These are phyloP conservation scores for Salix viminalis DNA, from an alignment of 345 rosid genomes.

Conservation along the genomic window DNA sequence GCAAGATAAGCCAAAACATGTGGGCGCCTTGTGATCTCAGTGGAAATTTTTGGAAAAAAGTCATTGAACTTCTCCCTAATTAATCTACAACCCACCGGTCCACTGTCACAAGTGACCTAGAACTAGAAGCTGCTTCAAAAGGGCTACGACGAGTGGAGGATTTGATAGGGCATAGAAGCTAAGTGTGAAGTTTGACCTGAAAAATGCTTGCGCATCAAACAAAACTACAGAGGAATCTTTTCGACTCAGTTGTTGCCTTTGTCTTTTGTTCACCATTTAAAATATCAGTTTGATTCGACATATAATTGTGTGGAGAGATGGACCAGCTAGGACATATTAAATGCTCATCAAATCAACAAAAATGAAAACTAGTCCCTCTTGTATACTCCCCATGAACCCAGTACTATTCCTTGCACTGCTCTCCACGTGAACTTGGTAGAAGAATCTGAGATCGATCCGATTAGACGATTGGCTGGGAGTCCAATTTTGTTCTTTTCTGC, in stretches of 20 bases:
- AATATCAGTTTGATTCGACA: constrained; percentile 19
- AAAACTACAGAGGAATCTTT: constrained; percentile 28
- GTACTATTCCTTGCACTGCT: constrained; percentile 16
- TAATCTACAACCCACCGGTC: not conserved
- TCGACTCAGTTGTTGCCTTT: constrained; percentile 18
- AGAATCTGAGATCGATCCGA: constrained; percentile 9
- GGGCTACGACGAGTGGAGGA: constrained; percentile 4
- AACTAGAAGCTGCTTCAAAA: not conserved
- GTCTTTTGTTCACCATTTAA: not conserved
- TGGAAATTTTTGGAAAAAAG: constrained; percentile 4
- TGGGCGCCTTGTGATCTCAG: constrained; percentile 1
- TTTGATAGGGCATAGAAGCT: constrained; percentile 4
- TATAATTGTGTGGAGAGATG: constrained; percentile 12
- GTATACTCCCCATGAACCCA: constrained; percentile 23
- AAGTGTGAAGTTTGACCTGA: constrained; percentile 23
- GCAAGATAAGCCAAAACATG: not conserved
- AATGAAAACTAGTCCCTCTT: not conserved
- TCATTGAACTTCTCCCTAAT: not conserved
- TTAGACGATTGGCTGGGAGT: not conserved
- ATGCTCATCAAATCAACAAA: not conserved
- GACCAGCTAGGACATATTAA: constrained; percentile 1
- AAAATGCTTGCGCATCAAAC: constrained; percentile 22
- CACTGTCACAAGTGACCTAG: not conserved
- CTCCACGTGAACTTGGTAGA: constrained; percentile 31
- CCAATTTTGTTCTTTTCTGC: not conserved